A percentile compares a stretch with the other conserved stretches of the same genome.
Evolutionary conservation across 805 yeast species (phyloP).

Genomic region (Candida sonorensis): DNA sequence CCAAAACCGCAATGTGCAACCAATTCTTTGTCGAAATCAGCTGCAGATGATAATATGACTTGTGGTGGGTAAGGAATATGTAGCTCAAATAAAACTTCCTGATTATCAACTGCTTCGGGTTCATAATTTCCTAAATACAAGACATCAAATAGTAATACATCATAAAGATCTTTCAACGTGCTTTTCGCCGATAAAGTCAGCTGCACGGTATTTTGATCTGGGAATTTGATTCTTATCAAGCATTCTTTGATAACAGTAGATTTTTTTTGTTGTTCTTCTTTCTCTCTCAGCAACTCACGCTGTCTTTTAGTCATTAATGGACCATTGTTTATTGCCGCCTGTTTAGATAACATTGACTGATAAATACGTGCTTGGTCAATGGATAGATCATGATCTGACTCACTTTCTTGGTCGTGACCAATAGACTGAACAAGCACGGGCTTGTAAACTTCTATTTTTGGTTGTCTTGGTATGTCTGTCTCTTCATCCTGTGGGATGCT

Average conservation of each 20-base stretch:
- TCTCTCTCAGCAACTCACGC: slow-evolving; percentile 26
- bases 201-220: slow-evolving; percentile 48
- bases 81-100: slow-evolving; percentile 24
- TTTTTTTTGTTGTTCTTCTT: slow-evolving; percentile 20
- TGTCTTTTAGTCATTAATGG: slow-evolving; percentile 26
- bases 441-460: slow-evolving; percentile 14
- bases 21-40: slow-evolving; percentile 24
- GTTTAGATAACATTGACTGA: slow-evolving; percentile 39
- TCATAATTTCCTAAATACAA: slow-evolving; percentile 28
- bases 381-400: slow-evolving; percentile 38
- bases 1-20: slow-evolving; percentile 37
- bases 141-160: slow-evolving; percentile 18
- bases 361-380: slow-evolving; percentile 48
- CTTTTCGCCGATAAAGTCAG: slow-evolving; percentile 41
- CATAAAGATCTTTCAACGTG: slow-evolving; percentile 23
- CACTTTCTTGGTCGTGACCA: slow-evolving; percentile 18
- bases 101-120: slow-evolving; percentile 12
- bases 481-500: not conserved
- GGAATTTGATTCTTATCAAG: slow-evolving; percentile 46
- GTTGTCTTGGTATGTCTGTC: not conserved
- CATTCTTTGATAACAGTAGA: slow-evolving; percentile 25
- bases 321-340: slow-evolving; percentile 30
- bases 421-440: slow-evolving; percentile 7
- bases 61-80: slow-evolving; percentile 43
- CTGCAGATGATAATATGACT: slow-evolving; percentile 16